These are phyloP conservation scores for Zygotorulaspora sp. DNA, from an alignment of 805 yeast genomes.

Conservation along the genomic window DNA sequence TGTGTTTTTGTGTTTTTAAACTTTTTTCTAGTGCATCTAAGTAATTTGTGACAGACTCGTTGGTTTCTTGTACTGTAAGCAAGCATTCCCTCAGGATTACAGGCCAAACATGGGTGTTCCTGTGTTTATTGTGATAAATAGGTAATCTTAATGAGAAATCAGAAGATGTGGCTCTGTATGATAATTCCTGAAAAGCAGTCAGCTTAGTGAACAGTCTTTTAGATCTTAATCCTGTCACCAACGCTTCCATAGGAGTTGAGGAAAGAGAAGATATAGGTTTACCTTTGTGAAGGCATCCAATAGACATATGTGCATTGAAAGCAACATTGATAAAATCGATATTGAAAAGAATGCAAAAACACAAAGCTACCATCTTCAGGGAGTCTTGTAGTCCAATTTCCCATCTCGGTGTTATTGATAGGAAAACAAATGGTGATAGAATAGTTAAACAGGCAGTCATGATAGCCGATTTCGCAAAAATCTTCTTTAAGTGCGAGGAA, in stretches of 20 bases:
- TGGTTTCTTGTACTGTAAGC: conserved; percentile 47
- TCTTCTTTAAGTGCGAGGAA: conserved; percentile 23
- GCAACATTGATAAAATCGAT: conserved; percentile 58
- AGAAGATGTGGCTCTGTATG: conserved; percentile 52
- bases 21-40: conserved; percentile 19
- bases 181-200: conserved; percentile 74
- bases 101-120: conserved; percentile 50
- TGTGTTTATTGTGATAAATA: conserved; percentile 49
- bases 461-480: conserved; percentile 36
- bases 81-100: conserved; percentile 58
- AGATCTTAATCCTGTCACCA: conserved; percentile 59
- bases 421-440: conserved; percentile 41
- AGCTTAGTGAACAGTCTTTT: conserved; percentile 46
- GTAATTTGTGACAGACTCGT: conserved; percentile 35
- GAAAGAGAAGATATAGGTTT: conserved; percentile 52
- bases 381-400: conserved; percentile 32
- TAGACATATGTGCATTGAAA: conserved; percentile 60
- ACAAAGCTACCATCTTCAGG: conserved; percentile 34
- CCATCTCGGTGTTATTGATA: conserved; percentile 37
- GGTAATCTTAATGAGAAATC: conserved; percentile 46
- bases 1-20: conserved; percentile 13
- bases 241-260: conserved; percentile 57
- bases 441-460: conserved; percentile 27
- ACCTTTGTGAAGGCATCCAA: conserved; percentile 68
- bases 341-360: conserved; percentile 36